These are phyloP conservation scores for Russula griseocarnosa DNA, from an alignment of 768 basidiomycete species.

Conservation along the genomic window DNA sequence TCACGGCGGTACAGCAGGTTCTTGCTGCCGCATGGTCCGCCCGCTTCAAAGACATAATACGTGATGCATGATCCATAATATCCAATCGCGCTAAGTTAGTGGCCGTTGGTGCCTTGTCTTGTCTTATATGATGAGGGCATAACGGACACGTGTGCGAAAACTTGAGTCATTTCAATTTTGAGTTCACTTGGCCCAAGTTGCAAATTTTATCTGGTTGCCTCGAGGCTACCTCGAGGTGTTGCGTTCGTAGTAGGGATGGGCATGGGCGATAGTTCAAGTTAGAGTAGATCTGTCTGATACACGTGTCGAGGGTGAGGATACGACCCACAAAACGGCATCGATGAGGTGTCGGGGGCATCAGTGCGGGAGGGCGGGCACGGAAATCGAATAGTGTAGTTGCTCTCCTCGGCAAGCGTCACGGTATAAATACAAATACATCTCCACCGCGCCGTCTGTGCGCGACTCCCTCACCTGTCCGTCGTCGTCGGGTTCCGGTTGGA, in stretches of 20 bases:
- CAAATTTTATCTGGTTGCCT: slow-evolving; percentile 8
- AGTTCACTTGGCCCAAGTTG: neutral
- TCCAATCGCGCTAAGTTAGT: no score
- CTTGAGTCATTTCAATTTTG: neutral
- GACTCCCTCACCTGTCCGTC: slow-evolving; percentile 7
- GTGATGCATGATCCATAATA: neutral
- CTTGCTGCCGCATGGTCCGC: neutral
- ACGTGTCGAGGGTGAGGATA: slow-evolving; percentile 16
- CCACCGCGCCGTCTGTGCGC: neutral
- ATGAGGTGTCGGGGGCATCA: slow-evolving; percentile 3
- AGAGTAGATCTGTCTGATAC: slow-evolving; percentile 10
- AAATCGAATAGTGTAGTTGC: no score
- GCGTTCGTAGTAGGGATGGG: neutral
- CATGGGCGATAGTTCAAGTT: neutral
- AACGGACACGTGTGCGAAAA: slow-evolving; percentile 2
- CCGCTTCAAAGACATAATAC: neutral
- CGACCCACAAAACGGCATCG: neutral
- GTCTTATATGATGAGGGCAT: neutral
- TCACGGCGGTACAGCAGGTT: neutral
- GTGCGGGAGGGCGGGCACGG: slow-evolving; percentile 7
- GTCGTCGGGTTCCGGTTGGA: neutral
- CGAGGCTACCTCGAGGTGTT: slow-evolving; percentile 19
- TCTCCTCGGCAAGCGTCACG: neutral
- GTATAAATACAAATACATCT: slow-evolving; percentile 12
- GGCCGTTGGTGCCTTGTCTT: no score